Conservation (phyloP, 2,329 filamentous ascomycete species). For the Fusarium temperatum region DNA sequence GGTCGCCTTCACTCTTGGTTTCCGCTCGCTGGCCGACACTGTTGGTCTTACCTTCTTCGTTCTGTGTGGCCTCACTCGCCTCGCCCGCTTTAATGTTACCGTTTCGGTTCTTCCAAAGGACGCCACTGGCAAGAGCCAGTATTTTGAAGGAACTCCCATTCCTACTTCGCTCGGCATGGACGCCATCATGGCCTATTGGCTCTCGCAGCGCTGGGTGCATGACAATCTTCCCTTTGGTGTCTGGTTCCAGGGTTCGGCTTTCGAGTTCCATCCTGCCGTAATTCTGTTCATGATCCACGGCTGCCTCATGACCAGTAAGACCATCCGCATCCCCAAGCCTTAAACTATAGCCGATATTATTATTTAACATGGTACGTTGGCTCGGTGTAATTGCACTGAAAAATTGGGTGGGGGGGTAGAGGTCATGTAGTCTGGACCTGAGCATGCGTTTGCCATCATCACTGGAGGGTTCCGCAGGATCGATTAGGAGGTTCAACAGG, state of each 20-base stretch:
- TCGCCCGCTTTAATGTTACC: constrained; percentile 98
- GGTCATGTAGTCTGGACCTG: background rate
- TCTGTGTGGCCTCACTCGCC: constrained; percentile 89
- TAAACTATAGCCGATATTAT: constrained; percentile 46
- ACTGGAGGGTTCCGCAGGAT: background rate
- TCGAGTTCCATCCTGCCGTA: constrained; percentile 88
- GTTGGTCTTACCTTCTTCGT: constrained; percentile 86
- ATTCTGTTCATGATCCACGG: constrained; percentile 87
- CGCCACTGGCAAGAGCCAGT: constrained; percentile 86
- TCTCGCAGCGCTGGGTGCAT: constrained; percentile 80
- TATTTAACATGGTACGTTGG: constrained; percentile 25
- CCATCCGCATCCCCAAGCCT: constrained; percentile 92
- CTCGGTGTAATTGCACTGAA: background rate
- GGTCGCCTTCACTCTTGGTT: constrained; percentile 86
- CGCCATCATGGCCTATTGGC: constrained; percentile 88
- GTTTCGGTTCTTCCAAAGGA: constrained; percentile 91
- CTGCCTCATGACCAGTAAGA: constrained; percentile 95
- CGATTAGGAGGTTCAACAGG: background rate
- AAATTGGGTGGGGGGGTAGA: background rate
- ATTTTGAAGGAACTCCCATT: constrained; percentile 97
- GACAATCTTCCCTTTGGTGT: constrained; percentile 81
- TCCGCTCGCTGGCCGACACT: constrained; percentile 86
- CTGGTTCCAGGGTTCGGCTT: constrained; percentile 68
- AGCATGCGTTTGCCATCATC: background rate
- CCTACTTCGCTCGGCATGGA: constrained; percentile 87